phyloP scores from a whole-genome alignment of 768 basidiomycete species.

The Termitomyces sp. region DNA sequence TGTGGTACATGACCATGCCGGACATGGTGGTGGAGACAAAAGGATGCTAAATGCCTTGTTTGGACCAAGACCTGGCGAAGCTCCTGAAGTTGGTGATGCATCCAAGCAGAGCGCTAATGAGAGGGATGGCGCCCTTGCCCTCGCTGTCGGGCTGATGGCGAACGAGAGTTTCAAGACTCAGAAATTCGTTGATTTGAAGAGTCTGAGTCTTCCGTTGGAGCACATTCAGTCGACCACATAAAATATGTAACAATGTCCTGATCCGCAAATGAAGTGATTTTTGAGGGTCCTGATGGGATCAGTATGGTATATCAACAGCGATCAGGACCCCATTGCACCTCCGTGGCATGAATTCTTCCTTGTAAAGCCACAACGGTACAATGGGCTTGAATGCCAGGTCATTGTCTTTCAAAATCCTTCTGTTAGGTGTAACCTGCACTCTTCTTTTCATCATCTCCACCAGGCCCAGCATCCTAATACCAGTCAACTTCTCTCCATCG shows the following conservation, averaged over 20 bases:
- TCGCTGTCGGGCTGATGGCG: constrained; percentile 43
- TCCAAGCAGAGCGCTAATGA: constrained; percentile 43
- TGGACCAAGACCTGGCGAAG: constrained; percentile 38
- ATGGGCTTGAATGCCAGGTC: constrained; percentile 18
- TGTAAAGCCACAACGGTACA: background rate
- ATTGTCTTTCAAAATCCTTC: constrained; percentile 15
- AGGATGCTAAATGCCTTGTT: constrained; percentile 44
- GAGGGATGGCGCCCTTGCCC: constrained; percentile 40
- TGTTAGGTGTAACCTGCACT: constrained; percentile 15
- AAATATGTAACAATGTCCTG: background rate
- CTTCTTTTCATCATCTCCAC: constrained; percentile 20
- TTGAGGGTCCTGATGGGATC: no score
- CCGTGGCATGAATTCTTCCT: no score
- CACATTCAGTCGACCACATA: background rate
- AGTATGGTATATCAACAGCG: no score
- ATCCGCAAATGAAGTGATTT: no score
- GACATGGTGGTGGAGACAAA: constrained; percentile 45
- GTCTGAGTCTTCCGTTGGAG: constrained; percentile 24
- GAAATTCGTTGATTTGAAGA: constrained; percentile 33
- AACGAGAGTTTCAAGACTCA: constrained; percentile 46
- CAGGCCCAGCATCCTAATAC: constrained; percentile 5
- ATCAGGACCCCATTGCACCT: no score
- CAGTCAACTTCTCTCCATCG: background rate
- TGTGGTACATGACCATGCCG: constrained; percentile 33
- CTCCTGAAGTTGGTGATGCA: constrained; percentile 35